Percentiles rank a stretch among this genome's conserved stretches.
Evolutionary conservation across 495 filamentous ascomycete species (phyloP).

Genomic region (Cercophora scortea): DNA sequence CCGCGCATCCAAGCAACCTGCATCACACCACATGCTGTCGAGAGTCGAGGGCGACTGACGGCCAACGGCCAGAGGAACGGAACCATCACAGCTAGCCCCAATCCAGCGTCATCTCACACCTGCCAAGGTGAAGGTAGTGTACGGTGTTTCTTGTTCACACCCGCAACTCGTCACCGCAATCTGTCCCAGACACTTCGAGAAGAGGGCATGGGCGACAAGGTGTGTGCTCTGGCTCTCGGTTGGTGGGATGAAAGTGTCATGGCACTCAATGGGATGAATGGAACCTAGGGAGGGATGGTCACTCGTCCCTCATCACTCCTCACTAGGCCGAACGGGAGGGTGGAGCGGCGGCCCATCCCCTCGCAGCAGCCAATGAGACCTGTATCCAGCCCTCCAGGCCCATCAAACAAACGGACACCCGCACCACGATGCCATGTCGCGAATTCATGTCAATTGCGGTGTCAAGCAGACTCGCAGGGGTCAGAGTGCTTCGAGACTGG

Average conservation of each 20-base stretch:
- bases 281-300: neutral
- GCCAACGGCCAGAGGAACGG: too few relatives aligned
- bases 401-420: slow-evolving; percentile 2
- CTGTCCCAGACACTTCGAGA: neutral
- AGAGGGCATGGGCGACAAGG: too few relatives aligned
- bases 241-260: slow-evolving; percentile 6
- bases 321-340: slow-evolving; percentile 9
- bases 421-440: neutral
- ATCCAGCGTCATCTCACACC: neutral
- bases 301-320: neutral
- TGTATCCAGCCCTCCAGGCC: slow-evolving; percentile 34
- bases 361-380: slow-evolving; percentile 28
- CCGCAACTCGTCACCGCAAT: neutral
- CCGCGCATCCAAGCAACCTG: neutral
- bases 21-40: neutral
- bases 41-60: neutral
- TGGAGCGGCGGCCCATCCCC: slow-evolving; percentile 2
- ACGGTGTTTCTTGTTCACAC: too few relatives aligned
- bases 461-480: neutral
- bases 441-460: slow-evolving; percentile 3
- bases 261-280: slow-evolving; percentile 2
- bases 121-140: neutral
- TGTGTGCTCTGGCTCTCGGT: neutral
- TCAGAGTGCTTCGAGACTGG: neutral
- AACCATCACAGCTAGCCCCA: too few relatives aligned